Evolutionary conservation across 352 stramenopile genomes (phyloP).

Genomic region (Aphanomyces invadans): DNA sequence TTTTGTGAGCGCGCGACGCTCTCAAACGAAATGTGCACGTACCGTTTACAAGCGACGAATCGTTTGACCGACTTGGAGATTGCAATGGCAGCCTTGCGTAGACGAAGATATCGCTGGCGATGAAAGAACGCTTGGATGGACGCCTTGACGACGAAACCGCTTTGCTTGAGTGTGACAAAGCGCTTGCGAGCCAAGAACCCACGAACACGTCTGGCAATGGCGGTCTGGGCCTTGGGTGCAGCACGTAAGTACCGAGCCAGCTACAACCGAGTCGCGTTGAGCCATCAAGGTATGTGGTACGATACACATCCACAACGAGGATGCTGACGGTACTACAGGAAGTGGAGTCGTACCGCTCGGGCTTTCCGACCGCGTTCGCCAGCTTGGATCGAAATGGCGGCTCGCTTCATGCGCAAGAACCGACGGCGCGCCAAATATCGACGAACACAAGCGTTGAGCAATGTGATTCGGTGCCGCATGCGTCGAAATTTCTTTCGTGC

Average conservation of each 20-base stretch:
- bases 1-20: too few species aligned
- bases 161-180: constrained; percentile 59
- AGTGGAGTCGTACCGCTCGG: constrained; percentile 34
- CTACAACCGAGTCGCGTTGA: too few species aligned
- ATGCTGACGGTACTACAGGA: too few species aligned
- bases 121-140: constrained; percentile 58
- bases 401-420: constrained; percentile 54
- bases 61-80: constrained; percentile 76
- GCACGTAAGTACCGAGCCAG: constrained; percentile 66
- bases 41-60: constrained; percentile 49
- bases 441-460: constrained; percentile 55
- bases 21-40: constrained; percentile 24
- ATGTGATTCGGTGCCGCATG: constrained; percentile 52
- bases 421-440: constrained; percentile 70
- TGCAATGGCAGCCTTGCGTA: constrained; percentile 49
- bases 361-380: constrained; percentile 62
- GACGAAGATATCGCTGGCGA: constrained; percentile 52
- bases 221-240: constrained; percentile 61
- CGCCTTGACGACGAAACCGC: constrained; percentile 63
- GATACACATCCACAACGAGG: too few species aligned
- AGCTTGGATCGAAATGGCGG: constrained; percentile 64
- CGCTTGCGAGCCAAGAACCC: constrained; percentile 55
- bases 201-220: constrained; percentile 69
- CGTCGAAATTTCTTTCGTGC: constrained; percentile 43
- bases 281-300: too few species aligned